Evolutionary conservation across 352 stramenopile genomes (phyloP), one percentile per base, ranked within the genome.

Genomic region (Phytophthora lateralis): DNA sequence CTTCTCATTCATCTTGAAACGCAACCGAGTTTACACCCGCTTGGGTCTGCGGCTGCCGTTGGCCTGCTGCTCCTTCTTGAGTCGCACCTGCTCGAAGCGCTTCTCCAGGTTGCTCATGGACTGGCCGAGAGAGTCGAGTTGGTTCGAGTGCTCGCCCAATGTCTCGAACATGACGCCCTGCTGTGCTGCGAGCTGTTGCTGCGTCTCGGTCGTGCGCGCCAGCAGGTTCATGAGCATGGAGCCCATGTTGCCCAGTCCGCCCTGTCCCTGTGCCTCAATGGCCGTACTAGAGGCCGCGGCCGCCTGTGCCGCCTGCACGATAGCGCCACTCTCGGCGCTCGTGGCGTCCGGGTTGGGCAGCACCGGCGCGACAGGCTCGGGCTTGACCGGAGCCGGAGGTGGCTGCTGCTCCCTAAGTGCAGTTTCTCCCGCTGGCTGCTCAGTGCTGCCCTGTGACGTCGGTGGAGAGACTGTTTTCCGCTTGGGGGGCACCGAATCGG

Each of bases 221-320:
- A 94, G 75, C 57, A 94, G 53, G 67, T 94, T 94, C 85, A 94
- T 94, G 48, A 94, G 80, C 85, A 94, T 94, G 6, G 82, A 89
- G 41, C 85, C 85, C 85, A 94, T 94, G 75, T 92, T 94, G 48
- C 82, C 84, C 11, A 92, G 75, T 29, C 76, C 75, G 47, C 75
- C 76, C 47, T 88, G 67, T 60, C 80, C 77, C 26, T 82, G 74
- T 6, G 88, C 79, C 50, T 91, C 83, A 34, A 91, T 78, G 7
- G 82, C 82, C 9, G 78, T 88, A 30, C 77, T 89, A 8, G 82
- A 78, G 12, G 71, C 46, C 15, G 67, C 66, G 15, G 65, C 45
- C 1, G 72, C 69, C 14, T 68, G 61, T 41, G 63, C 48, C 5
- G 69, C 73, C 50, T 80, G 71, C 18, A 84, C 76, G 11, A 87